These are phyloP conservation scores for Turnera subulata DNA, from an alignment of 345 rosid species.

Conservation along the genomic window DNA sequence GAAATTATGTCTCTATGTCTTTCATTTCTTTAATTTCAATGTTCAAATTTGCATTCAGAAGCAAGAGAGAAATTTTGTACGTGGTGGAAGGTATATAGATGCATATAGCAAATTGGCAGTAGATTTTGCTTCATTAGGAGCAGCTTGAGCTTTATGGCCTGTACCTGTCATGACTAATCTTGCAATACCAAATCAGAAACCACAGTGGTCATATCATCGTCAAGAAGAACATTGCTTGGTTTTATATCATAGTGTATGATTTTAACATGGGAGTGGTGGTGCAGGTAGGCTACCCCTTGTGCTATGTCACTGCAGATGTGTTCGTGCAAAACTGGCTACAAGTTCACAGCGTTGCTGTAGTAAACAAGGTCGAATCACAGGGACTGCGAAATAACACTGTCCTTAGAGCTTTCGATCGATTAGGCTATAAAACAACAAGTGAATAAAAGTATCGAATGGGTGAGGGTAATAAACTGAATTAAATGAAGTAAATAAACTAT, in stretches of 20 bases:
- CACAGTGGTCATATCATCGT: slow-evolving; percentile 56
- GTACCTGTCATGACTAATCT: slow-evolving; percentile 34
- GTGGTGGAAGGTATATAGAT: slow-evolving; percentile 55
- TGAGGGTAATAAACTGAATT: too few species aligned
- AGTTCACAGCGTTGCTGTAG: too few species aligned
- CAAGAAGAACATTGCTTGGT: slow-evolving; percentile 63
- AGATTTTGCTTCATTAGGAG: slow-evolving; percentile 45
- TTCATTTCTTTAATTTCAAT: too few species aligned
- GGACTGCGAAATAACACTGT: too few species aligned
- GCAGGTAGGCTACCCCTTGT: slow-evolving; percentile 63
- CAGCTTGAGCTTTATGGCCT: slow-evolving; percentile 24
- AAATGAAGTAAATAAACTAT: too few species aligned
- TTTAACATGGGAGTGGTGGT: slow-evolving; percentile 52
- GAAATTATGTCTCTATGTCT: too few species aligned
- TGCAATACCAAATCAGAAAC: slow-evolving; percentile 62
- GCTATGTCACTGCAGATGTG: slow-evolving; percentile 55
- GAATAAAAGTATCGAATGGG: too few species aligned
- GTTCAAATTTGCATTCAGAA: too few species aligned
- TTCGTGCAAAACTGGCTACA: too few species aligned
- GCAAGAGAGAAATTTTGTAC: slow-evolving; percentile 25
- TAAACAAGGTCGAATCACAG: too few species aligned
- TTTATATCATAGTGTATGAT: slow-evolving; percentile 60
- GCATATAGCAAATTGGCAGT: slow-evolving; percentile 47
- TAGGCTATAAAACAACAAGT: too few species aligned
- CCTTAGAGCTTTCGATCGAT: too few species aligned